Evolutionary conservation across 208 protist genomes (phyloP), one percentile per base, ranked within the genome.

Genomic region (Acanthamoeba culbertsoni): DNA sequence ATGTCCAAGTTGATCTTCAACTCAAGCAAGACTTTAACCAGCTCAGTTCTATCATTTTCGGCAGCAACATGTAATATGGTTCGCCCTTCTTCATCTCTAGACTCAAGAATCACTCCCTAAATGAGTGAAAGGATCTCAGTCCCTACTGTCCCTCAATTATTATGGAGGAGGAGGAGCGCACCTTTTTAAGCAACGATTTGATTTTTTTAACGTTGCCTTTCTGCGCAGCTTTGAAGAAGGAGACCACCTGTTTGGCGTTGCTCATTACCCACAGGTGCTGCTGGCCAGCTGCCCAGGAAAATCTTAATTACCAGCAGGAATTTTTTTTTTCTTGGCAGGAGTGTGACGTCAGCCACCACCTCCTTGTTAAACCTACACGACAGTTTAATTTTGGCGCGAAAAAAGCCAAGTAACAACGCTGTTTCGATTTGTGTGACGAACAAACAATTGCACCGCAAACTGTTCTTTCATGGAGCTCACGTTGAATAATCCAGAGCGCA

Each of bases 131-230:
- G 23, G 37, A 35, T 46, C 4, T n/a, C n/a, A n/a, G n/a, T n/a
- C n/a, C n/a, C n/a, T n/a, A n/a, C n/a, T n/a, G n/a, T n/a, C n/a
- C n/a, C n/a, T n/a, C 57, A 65, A 37, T 14, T 10, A 65, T 14
- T 28, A 65, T 37, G 1, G 10, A 35, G 31, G 10, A 5, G 28
- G 28, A 12, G 45, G 0, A 33, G 28, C 23, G 40, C 28, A 86
- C 75, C 75, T 86, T 86, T n/a, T 86, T 86, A 14, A 86, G 75
- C 5, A 86, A n/a, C 5, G 23, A 31, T 86, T 86, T 86, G 46
- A 86, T 86, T 28, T 51, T 59, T 33, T 86, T 86, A 8, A 86
- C 12, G 28, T 86, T 59, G 75, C 75, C 75, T n/a, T 86, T 86
- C 12, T 46, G 48, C 5, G 75, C 75, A 18, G 75, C 75, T 33